Evolutionary conservation across 176 grass and related monocot species (phyloP), one percentile per base, ranked within the genome.

Genomic region (Rhynchospora tenuis): DNA sequence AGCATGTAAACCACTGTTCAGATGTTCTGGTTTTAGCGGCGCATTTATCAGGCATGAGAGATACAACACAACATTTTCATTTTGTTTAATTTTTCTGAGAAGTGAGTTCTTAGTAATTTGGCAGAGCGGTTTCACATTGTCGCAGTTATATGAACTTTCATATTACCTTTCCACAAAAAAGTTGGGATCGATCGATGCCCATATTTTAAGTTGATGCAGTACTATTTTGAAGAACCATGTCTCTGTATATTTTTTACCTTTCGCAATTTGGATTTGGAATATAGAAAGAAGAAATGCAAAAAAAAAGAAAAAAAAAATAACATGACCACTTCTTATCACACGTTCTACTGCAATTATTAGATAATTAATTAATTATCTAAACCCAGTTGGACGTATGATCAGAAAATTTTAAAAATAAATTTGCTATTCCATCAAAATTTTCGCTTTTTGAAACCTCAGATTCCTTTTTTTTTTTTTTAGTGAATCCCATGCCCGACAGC

Each of bases 401-500:
- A 67, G 64, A 67, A 38, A 6, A 15, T 67, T 19, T 17, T 4
- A 43, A 71, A 44, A 65, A 65, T 26, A 23, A 64, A 26, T 31
- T 65, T 65, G 24, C 62, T 8, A 51, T 51, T 51, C 48, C 48
- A 51, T 10, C 11, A 10, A 51, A 10, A 1, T 51, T 51, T 7
- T 51, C 48, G 48, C 7, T 12, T 51, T 51, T 51, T 51, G 0
- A 12, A 51, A 51, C 48, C 48, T 51, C 7, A 51, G 33, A 38
- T 38, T 38, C 33, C 5, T 2, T 38, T 38, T 38, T 38, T 38
- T 38, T 38, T 38, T 38, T 38, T 38, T 38, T 5, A 59, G 19
- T 7, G 31, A 31, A 73, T 74, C 46, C 71, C 80, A 43, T 82
- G 80, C 29, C 80, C 44, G 80, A 82, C 80, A 82, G 62, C 57